phyloP scores from a whole-genome alignment of 2,329 filamentous ascomycete species.

The Fusarium azukiicola region DNA sequence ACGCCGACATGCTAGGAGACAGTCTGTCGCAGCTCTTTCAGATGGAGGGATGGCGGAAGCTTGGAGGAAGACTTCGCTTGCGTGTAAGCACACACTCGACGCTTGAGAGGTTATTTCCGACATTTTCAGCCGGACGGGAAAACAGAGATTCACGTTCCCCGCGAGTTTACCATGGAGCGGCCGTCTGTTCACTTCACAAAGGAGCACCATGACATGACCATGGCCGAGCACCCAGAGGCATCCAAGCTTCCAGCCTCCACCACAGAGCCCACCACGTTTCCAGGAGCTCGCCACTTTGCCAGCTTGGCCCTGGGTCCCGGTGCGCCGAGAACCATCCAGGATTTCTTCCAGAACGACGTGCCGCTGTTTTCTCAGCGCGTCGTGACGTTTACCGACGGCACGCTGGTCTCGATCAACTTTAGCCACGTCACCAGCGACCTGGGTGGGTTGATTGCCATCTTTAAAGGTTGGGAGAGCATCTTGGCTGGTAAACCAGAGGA shows the following conservation, averaged over 20 bases:
- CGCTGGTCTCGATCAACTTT: background rate
- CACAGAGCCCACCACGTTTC: background rate
- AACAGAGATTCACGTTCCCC: background rate
- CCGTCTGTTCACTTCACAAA: background rate
- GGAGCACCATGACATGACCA: conserved; percentile 2
- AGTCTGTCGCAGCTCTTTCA: background rate
- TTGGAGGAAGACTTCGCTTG: conserved; percentile 13
- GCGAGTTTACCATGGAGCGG: background rate
- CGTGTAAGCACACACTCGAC: background rate
- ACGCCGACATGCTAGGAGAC: background rate
- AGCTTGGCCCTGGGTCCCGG: background rate
- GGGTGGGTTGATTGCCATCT: background rate
- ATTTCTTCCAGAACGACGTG: conserved; percentile 1
- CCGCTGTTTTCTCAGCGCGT: background rate
- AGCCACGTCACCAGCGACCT: conserved; percentile 8
- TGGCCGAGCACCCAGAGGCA: background rate
- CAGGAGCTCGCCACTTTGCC: background rate
- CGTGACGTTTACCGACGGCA: background rate
- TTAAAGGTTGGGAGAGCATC: background rate
- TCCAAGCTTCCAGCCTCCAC: background rate
- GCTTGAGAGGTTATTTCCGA: background rate
- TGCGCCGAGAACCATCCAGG: conserved; percentile 4
- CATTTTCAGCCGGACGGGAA: background rate
- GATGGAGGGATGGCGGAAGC: conserved; percentile 3
- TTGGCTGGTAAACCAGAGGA: background rate